These are phyloP conservation scores for Mycena latifolia DNA, from an alignment of 768 basidiomycete genomes.

Conservation along the genomic window DNA sequence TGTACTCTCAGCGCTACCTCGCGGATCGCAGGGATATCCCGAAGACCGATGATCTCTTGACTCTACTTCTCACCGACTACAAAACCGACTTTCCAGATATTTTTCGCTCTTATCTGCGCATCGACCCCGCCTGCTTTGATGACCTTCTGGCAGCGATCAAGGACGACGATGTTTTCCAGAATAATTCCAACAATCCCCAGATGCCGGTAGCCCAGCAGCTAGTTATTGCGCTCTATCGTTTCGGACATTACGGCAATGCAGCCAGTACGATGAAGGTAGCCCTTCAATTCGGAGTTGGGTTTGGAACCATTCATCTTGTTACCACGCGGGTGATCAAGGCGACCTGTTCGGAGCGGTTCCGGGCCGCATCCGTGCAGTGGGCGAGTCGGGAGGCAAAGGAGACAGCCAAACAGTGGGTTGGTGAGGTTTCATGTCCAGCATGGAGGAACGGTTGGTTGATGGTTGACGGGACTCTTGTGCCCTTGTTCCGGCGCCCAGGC, in stretches of 20 bases:
- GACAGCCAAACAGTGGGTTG: slow-evolving; percentile 32
- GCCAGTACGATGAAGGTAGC: slow-evolving; percentile 16
- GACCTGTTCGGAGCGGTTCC: slow-evolving; percentile 21
- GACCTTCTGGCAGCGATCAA: slow-evolving; percentile 25
- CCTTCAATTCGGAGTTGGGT: slow-evolving; percentile 24
- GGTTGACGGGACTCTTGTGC: slow-evolving; percentile 40
- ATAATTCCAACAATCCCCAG: neutral
- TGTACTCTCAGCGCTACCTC: neutral
- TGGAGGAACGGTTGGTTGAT: slow-evolving; percentile 39
- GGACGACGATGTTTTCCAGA: neutral
- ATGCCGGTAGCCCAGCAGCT: neutral
- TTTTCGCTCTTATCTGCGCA: slow-evolving; percentile 38
- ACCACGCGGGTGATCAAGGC: slow-evolving; percentile 37
- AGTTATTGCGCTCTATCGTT: neutral
- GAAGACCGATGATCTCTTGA: neutral
- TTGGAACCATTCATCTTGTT: slow-evolving; percentile 26
- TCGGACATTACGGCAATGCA: neutral
- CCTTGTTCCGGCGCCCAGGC: slow-evolving; percentile 36
- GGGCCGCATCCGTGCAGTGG: slow-evolving; percentile 12
- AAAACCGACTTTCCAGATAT: neutral
- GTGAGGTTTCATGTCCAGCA: slow-evolving; percentile 29
- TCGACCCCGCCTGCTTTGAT: slow-evolving; percentile 42
- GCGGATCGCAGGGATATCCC: neutral
- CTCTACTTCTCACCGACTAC: neutral
- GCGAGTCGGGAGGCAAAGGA: slow-evolving; percentile 28